Evolutionary conservation across 495 filamentous ascomycete species (phyloP), one percentile per base, ranked within the genome.

Genomic region (Glarea lozoyensis): DNA sequence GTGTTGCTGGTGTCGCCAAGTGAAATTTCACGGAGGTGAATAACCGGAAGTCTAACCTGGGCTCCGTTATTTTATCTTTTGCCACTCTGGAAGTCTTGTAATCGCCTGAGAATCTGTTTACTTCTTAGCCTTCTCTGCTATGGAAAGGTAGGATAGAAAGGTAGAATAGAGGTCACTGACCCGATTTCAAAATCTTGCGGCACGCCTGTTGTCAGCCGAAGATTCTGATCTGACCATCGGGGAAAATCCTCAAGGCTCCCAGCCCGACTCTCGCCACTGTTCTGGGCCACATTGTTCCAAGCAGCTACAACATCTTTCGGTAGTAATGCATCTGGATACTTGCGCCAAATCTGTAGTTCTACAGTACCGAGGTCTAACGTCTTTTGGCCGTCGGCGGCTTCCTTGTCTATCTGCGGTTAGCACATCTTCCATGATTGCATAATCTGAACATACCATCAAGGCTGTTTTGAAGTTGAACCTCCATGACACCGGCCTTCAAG

Each of bases 381-480:
- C 5, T 10, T 10, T 16, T 20, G 35, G 16, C 16, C 35, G n/a
- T n/a, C n/a, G n/a, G n/a, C n/a, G n/a, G n/a, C n/a, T n/a, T n/a
- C n/a, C n/a, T n/a, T n/a, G n/a, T n/a, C n/a, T n/a, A n/a, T n/a
- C n/a, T n/a, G n/a, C n/a, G n/a, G n/a, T n/a, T n/a, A n/a, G n/a
- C n/a, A n/a, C n/a, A n/a, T n/a, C n/a, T n/a, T n/a, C n/a, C n/a
- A n/a, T n/a, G n/a, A n/a, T n/a, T n/a, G n/a, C n/a, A n/a, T n/a
- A n/a, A n/a, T n/a, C n/a, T n/a, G n/a, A n/a, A n/a, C 44, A 33
- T 40, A 46, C 49, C 44, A 4, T 40, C 21, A 3, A n/a, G 32
- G 12, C 12, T 40, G 18, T 52, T 37, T 20, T 44, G 43, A 13
- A 5, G 2, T 18, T 49, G 20, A 6, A 53, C 42, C 15, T 38